Conservation (phyloP, 768 basidiomycete species). For the Kwoniella shandongensis region DNA sequence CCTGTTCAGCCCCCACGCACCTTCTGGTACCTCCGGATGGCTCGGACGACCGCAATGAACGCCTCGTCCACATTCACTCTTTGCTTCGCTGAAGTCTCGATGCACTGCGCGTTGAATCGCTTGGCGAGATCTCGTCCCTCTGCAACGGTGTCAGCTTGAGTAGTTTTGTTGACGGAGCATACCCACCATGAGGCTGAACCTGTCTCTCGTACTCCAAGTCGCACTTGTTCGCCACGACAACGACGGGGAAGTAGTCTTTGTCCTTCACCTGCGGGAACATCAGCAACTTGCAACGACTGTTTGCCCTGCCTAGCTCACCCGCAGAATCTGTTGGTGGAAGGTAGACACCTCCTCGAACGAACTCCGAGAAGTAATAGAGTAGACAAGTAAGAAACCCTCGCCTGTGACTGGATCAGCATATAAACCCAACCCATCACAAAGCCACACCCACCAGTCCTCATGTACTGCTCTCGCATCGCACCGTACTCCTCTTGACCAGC, state of each 20-base stretch:
- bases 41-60: constrained; percentile 86
- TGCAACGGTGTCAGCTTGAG: constrained; percentile 48
- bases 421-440: too few species aligned
- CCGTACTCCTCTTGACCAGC: constrained; percentile 98
- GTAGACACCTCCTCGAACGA: constrained; percentile 96
- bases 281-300: background rate
- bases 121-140: constrained; percentile 97
- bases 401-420: constrained; percentile 56
- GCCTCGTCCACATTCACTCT: constrained; percentile 96
- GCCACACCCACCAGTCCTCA: constrained; percentile 66
- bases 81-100: constrained; percentile 94
- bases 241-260: constrained; percentile 89
- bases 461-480: constrained; percentile 99
- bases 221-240: constrained; percentile 97
- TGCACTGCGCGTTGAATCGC: constrained; percentile 89
- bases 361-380: constrained; percentile 95
- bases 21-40: constrained; percentile 92
- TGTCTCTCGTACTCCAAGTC: constrained; percentile 95
- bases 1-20: constrained; percentile 54
- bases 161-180: too few species aligned
- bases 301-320: constrained; percentile 26
- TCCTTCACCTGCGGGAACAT: constrained; percentile 76
- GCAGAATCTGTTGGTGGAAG: constrained; percentile 90
- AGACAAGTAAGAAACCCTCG: constrained; percentile 95
- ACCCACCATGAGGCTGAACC: constrained; percentile 85